Evolutionary conservation across 2,329 filamentous ascomycete genomes (phyloP), one percentile per base, ranked within the genome.

Genomic region (Mollisia scopiformis): DNA sequence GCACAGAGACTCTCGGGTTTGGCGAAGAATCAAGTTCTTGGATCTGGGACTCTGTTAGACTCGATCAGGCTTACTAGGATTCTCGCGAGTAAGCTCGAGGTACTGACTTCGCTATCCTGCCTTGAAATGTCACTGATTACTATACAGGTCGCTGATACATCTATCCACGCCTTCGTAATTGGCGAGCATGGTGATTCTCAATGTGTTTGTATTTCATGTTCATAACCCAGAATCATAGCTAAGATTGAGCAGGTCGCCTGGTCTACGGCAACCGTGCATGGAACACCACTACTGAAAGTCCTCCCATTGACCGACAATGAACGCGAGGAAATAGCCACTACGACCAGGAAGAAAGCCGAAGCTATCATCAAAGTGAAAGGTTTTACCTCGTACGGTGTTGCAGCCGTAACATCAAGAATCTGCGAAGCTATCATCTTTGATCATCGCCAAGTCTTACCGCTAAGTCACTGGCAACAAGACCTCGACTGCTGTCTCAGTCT

Each of bases 41-140:
- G 83, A 0, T 80, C 79, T 3, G 83, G 82, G 11, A 85, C 83
- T 0, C 80, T 79, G 64, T 75, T 84, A 3, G 83, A 85, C 64
- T 82, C 81, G 0, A 78, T 79, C 4, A 72, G 83, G 25, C 69
- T 85, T 49, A 76, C 78, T 19, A 78, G 79, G 0, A 71, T 80
- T 21, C 58, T 82, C 19, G 78, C 79, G 2, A 61, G 73, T 28
- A 75, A 75, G 62, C 68, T 75, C 3, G 72, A 75, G 6, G 74
- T 76, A n/a, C 72, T 69, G 43, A 75, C 76, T 31, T 72, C 11
- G 11, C n/a, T 14, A 46, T 23, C 6, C 3, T 23, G 11, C 16
- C 30, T 10, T 50, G 55, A n/a, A 59, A 39, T 7, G 14, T n/a
- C 6, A 41, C 57, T 59, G 14, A 59, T 21, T 14, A 13, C 8